Evolutionary conservation across 768 basidiomycete species (phyloP), one percentile per base, ranked within the genome.

Genomic region (Sutorius australiensis): DNA sequence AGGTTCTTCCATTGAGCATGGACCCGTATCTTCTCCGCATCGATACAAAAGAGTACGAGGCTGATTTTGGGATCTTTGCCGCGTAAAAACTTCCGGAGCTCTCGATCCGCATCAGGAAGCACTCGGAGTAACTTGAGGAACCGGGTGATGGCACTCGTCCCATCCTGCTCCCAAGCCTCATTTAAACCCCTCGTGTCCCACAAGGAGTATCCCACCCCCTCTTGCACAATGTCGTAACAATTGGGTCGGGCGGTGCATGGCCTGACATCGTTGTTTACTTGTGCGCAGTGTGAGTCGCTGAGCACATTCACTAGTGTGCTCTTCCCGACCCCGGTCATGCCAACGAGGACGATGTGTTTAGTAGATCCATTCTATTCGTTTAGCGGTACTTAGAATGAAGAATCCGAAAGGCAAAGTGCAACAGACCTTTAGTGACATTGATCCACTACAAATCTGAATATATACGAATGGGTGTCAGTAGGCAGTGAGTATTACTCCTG

Each of bases 261-360:
- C 5, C 1, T 3, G 36, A 1, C 57, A 14, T 61, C 36, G 41
- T 54, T 60, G 48, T 14, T 53, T 8, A 40, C 50, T 36, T 14
- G 28, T 17, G 58, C 58, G 6, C 9, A 3, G 27, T 13, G 3
- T 14, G 39, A 39, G 19, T 36, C 51, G 6, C 9, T 21, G 38
- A 63, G 53, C 37, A 63, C 28, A 17, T 63, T 61, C 17, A 59
- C 53, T 13, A 55, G 28, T 5, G 60, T 61, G 36, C 56, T 54
- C 56, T 61, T 58, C 44, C 61, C 53, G 14, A 33, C 57, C 5
- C 60, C 56, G 2, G 58, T 57, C 13, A 33, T 8, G 28, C 61
- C 57, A 28, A 53, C 57, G 48, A 62, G 19, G 30, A 44, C 53
- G 33, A 62, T 24, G 24, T 61, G 51, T 42, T 50, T 62, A 12